Evolutionary conservation across 2,329 filamentous ascomycete genomes (phyloP), one percentile per base, ranked within the genome.

Genomic region (Lachnellula suecica): DNA sequence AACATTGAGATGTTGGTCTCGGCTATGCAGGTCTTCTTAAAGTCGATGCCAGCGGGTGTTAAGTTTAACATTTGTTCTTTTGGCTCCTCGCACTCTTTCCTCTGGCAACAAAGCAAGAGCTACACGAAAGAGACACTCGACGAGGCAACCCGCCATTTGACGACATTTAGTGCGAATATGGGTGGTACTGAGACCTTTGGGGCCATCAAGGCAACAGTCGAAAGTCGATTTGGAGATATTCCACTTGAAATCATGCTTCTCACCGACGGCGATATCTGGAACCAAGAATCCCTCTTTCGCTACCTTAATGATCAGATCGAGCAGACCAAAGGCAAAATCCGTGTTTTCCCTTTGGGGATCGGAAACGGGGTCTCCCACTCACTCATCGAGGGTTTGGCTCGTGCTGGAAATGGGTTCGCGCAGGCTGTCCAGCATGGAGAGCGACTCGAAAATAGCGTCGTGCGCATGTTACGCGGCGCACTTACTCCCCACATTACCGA

Each of bases 61-160:
- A 81, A 81, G 61, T 89, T 89, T 74, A 88, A 89, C 63, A 84
- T 89, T 49, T 85, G 82, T 64, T 85, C 83, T 4, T 89, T 89
- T 47, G 85, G 85, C 11, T 72, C 66, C 1, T 34, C 6, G 0
- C 70, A 74, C 53, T 56, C 61, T 1, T 79, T 80, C 47, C 67
- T 83, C 6, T 84, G 74, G 72, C 44, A 66, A 0, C 70, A 71
- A 24, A 82, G 79, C 2, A 67, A 69, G 44, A 66, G 67, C 0
- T 83, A 82, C 52, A 71, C 69, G 50, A 70, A 74, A 22, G 66
- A 71, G 0, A 74, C 67, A 0, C 64, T 83, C 1, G 61, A 73
- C 1, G 49, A 70, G 46, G 81, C 80, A 1, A 67, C 70, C 3
- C 38, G 53, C 0, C 68, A 82, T 52, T 69, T 79, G 7, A 58